phyloP scores from a whole-genome alignment of 2,329 filamentous ascomycete genomes.

The Scopulariopsis brevicaulis region DNA sequence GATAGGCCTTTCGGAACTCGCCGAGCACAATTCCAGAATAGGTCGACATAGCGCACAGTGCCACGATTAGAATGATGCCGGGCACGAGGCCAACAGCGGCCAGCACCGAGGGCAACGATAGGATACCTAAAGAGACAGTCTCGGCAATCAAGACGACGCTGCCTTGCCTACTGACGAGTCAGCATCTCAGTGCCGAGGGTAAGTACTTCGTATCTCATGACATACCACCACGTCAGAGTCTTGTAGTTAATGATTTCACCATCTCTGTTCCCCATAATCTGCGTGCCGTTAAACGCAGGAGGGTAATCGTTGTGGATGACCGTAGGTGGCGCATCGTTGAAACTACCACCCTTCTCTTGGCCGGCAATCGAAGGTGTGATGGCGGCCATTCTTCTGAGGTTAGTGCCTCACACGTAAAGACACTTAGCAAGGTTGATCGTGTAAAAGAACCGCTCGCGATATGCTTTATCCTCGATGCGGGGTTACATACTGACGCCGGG shows the following conservation, averaged over 20 bases:
- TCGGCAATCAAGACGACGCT: conserved; percentile 30
- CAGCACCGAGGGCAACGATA: conserved; percentile 10
- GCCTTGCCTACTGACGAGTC: conserved; percentile 22
- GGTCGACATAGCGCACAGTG: conserved; percentile 56
- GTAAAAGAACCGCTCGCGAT: no score
- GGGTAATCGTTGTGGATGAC: neutral
- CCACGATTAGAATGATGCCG: conserved; percentile 60
- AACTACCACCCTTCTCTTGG: neutral
- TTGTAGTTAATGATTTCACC: conserved; percentile 20
- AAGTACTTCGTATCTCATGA: neutral
- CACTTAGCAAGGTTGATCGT: no score
- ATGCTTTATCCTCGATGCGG: no score
- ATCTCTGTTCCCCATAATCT: neutral
- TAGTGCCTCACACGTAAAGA: no score
- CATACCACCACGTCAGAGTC: conserved; percentile 25
- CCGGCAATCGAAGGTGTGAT: neutral
- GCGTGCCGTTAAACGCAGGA: neutral
- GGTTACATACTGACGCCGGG: no score
- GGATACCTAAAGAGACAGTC: conserved; percentile 19
- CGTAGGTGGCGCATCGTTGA: neutral
- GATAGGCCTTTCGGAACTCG: conserved; percentile 14
- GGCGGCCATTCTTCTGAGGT: neutral
- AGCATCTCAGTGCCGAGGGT: neutral
- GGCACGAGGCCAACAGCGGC: conserved; percentile 39
- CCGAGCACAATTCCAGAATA: conserved; percentile 32